phyloP scores from a whole-genome alignment of 2,329 filamentous ascomycete species.

The Volutella citrinella region DNA sequence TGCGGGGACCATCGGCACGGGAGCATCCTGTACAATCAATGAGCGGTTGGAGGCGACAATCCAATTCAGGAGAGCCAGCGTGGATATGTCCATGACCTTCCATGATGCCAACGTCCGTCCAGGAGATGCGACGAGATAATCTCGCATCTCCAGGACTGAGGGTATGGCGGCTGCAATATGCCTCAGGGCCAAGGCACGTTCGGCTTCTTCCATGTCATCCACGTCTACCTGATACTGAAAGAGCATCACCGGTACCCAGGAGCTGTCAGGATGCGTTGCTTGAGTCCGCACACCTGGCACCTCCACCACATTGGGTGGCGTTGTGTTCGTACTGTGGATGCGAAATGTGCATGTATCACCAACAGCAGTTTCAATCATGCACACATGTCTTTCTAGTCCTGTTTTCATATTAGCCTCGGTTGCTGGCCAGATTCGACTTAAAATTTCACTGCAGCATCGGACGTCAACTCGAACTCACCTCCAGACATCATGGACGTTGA shows the following conservation, averaged over 20 bases:
- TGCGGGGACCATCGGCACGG: conserved; percentile 19
- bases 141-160: conserved; percentile 54
- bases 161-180: conserved; percentile 59
- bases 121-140: conserved; percentile 40
- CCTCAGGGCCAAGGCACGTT: conserved; percentile 28
- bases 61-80: conserved; percentile 73
- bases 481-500: conserved; percentile 6
- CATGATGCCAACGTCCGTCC: conserved; percentile 40
- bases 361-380: conserved; percentile 11
- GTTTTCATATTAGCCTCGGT: background rate
- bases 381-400: conserved; percentile 18
- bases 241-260: conserved; percentile 16
- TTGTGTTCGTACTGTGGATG: conserved; percentile 9
- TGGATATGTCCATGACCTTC: conserved; percentile 60
- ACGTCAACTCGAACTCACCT: conserved; percentile 8
- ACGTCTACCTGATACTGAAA: conserved; percentile 24
- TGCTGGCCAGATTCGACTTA: background rate
- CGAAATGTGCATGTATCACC: conserved; percentile 10
- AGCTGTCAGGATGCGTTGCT: conserved; percentile 1
- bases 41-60: conserved; percentile 87
- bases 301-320: background rate
- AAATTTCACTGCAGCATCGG: background rate
- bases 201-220: conserved; percentile 11
- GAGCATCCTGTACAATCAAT: conserved; percentile 74
- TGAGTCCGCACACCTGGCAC: conserved; percentile 1